These are phyloP conservation scores for Bocquillonia castaneifolia DNA, from an alignment of 441 rosid species.

Conservation along the genomic window DNA sequence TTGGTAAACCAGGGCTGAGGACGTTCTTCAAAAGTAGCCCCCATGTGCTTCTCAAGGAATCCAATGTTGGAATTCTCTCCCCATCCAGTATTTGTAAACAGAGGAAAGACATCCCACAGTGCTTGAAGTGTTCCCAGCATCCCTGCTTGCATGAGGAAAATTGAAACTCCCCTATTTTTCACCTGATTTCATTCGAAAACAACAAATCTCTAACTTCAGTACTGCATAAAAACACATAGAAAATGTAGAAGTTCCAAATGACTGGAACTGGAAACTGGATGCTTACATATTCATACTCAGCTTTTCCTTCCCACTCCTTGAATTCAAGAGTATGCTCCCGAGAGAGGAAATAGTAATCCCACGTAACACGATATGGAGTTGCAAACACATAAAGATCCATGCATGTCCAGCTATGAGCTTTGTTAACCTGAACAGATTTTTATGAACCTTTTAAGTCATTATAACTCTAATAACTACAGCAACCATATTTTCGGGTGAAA, in stretches of 20 bases:
- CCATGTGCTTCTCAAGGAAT: constrained; percentile 88
- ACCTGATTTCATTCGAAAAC: constrained; percentile 42
- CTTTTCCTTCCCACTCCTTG: constrained; percentile 78
- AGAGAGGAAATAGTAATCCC: constrained; percentile 85
- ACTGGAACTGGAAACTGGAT: constrained; percentile 23
- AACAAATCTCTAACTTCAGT: neutral
- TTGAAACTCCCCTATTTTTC: constrained; percentile 76
- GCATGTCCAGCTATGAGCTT: constrained; percentile 95
- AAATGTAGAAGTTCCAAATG: constrained; percentile 2
- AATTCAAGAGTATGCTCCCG: constrained; percentile 82
- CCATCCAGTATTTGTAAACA: constrained; percentile 91
- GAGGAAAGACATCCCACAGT: constrained; percentile 90
- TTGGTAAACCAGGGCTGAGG: constrained; percentile 86
- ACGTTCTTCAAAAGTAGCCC: constrained; percentile 64
- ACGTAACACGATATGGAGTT: constrained; percentile 88
- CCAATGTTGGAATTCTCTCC: constrained; percentile 80
- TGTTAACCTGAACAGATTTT: constrained; percentile 48
- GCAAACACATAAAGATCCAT: constrained; percentile 94
- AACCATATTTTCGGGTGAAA: neutral
- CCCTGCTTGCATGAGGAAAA: constrained; percentile 97
- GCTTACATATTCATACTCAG: constrained; percentile 86
- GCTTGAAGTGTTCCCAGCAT: constrained; percentile 90
- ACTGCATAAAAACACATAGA: constrained; percentile 3
- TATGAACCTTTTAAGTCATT: constrained; percentile 12
- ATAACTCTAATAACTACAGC: neutral